phyloP scores from a whole-genome alignment of 176 grass and related monocot species.

The Rhynchospora pubera region DNA sequence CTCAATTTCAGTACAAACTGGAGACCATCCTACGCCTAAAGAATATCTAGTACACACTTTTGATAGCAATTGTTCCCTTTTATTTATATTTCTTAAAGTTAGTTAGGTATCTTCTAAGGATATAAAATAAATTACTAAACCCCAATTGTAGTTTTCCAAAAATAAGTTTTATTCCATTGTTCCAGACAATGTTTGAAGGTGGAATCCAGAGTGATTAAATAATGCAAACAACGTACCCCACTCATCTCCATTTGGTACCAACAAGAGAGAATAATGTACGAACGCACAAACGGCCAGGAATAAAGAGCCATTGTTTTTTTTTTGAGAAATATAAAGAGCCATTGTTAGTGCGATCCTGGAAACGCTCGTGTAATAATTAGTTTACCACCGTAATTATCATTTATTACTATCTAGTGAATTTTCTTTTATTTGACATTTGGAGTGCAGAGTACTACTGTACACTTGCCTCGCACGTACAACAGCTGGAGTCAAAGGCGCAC shows the following conservation, averaged over 20 bases:
- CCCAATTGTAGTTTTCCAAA: not conserved
- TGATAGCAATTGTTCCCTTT: not conserved
- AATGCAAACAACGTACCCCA: not conserved
- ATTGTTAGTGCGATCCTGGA: not conserved
- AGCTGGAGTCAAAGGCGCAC: not conserved
- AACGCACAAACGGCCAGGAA: not conserved
- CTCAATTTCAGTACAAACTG: not conserved
- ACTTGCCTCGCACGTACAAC: not conserved
- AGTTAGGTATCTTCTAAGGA: not conserved
- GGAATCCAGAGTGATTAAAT: conserved; percentile 14
- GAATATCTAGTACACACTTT: not conserved
- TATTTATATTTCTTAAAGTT: not conserved
- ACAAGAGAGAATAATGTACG: not conserved
- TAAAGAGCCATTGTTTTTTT: no score
- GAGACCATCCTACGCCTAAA: not conserved
- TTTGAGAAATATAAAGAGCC: no score
- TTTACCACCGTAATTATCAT: not conserved
- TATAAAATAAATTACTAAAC: not conserved
- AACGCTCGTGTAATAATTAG: not conserved
- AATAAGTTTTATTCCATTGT: not conserved
- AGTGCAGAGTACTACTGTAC: not conserved
- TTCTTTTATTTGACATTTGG: not conserved
- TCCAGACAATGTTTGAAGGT: not conserved
- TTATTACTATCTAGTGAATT: not conserved
- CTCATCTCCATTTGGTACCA: not conserved